Base-by-base conservation (phyloP, 371 early-diverging fungal species). In the Mortierella sp. region DNA sequence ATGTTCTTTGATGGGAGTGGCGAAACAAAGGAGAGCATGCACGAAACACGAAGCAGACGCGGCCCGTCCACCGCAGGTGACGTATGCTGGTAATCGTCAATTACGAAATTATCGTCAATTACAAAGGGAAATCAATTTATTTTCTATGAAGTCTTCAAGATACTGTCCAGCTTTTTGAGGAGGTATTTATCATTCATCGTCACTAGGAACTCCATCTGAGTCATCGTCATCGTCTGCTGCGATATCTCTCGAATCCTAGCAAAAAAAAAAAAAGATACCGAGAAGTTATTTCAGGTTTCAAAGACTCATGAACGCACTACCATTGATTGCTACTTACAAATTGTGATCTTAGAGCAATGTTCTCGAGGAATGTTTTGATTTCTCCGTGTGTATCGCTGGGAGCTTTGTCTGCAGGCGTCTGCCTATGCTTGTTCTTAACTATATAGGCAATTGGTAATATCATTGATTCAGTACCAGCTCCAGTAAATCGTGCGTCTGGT, bases 381-480 rank as follows among this genome's bases (percentile, higher is more conserved):
- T 64, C 70, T 19, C 22, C 43, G 45, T 78, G 73, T 32, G 77
- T 77, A 55, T 77, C 62, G 51, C 68, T 60, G 9, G 73, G 78
- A n/a, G 78, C 78, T 31, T 34, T 62, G 45, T 78, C 78, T 12
- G 32, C 66, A 6, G 73, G 53, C 10, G 23, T 68, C 45, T 78
- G 78, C 63, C 54, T 66, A 10, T 35, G 37, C 60, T 69, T 78
- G 66, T 78, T 78, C 22, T 42, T 19, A 22, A 61, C 78, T 78
- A 64, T 40, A 56, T 37, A 19, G 40, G 19, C 19, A 22, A 37
- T 34, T 35, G 34, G 19, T 12, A 19, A 19, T 22, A 32, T 8
- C 47, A 3, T 29, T 17, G n/a, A n/a, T n/a, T n/a, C n/a, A n/a
- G n/a, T 28, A 40, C 13, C 32, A 56, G 40, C 40, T 0, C 8